phyloP scores from a whole-genome alignment of 352 stramenopile genomes.

The Pythium sukuiense region DNA sequence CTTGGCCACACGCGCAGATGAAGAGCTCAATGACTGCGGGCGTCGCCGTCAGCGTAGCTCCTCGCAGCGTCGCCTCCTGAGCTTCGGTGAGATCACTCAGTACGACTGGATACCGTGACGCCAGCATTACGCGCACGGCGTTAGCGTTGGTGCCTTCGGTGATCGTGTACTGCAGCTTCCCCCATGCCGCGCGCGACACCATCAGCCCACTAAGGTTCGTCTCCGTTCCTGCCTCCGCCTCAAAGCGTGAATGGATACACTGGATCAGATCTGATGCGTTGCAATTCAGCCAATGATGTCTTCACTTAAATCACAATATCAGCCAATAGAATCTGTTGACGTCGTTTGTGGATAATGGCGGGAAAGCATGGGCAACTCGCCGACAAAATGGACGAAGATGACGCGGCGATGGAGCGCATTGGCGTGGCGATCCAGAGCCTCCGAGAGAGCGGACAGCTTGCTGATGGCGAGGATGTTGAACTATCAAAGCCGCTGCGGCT shows the following conservation, averaged over 20 bases:
- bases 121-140: background rate
- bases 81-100: conserved; percentile 1
- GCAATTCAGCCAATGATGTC: background rate
- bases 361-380: background rate
- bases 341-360: background rate
- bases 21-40: background rate
- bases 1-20: background rate
- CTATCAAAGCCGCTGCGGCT: conserved; percentile 31
- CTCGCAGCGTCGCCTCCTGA: background rate
- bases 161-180: conserved; percentile 6
- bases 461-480: background rate
- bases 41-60: background rate
- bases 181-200: conserved; percentile 1
- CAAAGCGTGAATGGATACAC: background rate
- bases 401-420: conserved; percentile 23
- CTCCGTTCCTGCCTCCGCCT: background rate
- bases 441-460: conserved; percentile 2
- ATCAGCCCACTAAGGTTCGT: background rate
- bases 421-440: conserved; percentile 19
- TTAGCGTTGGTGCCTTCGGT: background rate
- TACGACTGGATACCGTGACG: background rate
- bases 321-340: background rate
- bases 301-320: background rate
- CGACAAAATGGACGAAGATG: conserved; percentile 18
- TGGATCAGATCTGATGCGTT: background rate